These are phyloP conservation scores for Capronia americana DNA, from an alignment of 2,329 filamentous ascomycete species.

Conservation along the genomic window DNA sequence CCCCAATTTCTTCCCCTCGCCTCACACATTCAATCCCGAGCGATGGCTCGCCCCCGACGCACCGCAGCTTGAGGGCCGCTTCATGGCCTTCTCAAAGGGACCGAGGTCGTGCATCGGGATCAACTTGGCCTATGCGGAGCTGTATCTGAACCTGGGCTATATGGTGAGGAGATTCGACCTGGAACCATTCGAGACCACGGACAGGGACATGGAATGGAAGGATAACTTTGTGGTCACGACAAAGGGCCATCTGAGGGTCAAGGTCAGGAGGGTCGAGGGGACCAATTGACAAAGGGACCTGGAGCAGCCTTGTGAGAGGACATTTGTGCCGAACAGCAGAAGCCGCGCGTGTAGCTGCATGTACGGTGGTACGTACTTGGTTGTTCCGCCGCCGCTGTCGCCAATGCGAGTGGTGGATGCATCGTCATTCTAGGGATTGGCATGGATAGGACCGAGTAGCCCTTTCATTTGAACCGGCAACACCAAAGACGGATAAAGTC, in stretches of 20 bases:
- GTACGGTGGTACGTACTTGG: too few relatives aligned
- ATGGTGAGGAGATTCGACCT: conserved; percentile 45
- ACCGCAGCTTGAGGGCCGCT: conserved; percentile 21
- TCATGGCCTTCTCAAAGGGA: conserved; percentile 33
- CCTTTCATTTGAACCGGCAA: too few relatives aligned
- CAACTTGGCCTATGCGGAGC: conserved; percentile 44
- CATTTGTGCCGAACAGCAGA: too few relatives aligned
- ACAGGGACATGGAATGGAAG: conserved; percentile 43
- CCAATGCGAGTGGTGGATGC: too few relatives aligned
- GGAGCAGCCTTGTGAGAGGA: too few relatives aligned
- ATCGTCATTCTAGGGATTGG: too few relatives aligned
- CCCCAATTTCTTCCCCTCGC: conserved; percentile 22
- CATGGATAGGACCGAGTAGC: too few relatives aligned
- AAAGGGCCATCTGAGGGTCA: conserved; percentile 25
- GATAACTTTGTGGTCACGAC: conserved; percentile 34
- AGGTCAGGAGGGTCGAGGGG: conserved; percentile 4
- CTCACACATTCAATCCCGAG: conserved; percentile 28
- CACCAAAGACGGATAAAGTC: too few relatives aligned
- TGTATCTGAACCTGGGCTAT: conserved; percentile 44
- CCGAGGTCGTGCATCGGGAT: conserved; percentile 36
- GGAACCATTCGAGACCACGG: conserved; percentile 41
- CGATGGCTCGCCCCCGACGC: conserved; percentile 23
- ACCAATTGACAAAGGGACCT: neutral
- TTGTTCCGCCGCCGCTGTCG: too few relatives aligned
- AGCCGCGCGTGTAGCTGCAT: too few relatives aligned